phyloP scores from a whole-genome alignment of 805 yeast species.

The Teunomyces funiuensis region DNA sequence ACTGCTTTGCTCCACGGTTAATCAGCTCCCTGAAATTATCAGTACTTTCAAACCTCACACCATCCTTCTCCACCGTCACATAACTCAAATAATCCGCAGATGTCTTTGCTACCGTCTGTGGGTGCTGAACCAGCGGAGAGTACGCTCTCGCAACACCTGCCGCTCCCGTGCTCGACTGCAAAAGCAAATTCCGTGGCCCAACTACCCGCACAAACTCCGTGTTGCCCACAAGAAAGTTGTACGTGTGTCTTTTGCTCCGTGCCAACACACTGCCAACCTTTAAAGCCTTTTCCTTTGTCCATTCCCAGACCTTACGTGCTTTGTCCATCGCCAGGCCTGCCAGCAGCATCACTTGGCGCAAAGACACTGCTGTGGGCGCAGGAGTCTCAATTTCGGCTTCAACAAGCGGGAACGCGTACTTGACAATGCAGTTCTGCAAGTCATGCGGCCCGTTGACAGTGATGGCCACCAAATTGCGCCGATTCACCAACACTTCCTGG shows the following conservation, averaged over 20 bases:
- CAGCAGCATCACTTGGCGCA: conserved; percentile 2
- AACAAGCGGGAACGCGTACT: conserved; percentile 19
- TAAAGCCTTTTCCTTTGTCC: not conserved
- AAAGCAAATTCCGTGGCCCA: conserved; percentile 54
- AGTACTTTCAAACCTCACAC: conserved; percentile 43
- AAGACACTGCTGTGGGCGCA: not conserved
- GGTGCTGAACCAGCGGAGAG: conserved; percentile 1
- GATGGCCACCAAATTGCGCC: conserved; percentile 47
- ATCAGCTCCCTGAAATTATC: conserved; percentile 30
- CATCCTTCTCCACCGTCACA: conserved; percentile 44
- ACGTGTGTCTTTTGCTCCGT: not conserved
- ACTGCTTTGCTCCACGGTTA: not conserved
- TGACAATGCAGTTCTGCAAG: conserved; percentile 38
- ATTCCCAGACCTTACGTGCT: not conserved
- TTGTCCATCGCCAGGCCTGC: conserved; percentile 1
- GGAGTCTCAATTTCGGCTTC: not conserved
- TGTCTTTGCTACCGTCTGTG: conserved; percentile 4
- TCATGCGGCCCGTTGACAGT: conserved; percentile 51
- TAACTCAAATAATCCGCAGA: conserved; percentile 50
- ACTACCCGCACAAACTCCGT: conserved; percentile 47
- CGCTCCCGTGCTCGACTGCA: conserved; percentile 43
- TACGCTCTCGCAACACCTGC: not conserved
- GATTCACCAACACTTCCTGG: conserved; percentile 51
- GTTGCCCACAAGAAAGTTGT: conserved; percentile 26
- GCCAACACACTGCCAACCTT: not conserved